Evolutionary conservation across 2,329 filamentous ascomycete species (phyloP).

Genomic region (Ceratocystis alfenasii): DNA sequence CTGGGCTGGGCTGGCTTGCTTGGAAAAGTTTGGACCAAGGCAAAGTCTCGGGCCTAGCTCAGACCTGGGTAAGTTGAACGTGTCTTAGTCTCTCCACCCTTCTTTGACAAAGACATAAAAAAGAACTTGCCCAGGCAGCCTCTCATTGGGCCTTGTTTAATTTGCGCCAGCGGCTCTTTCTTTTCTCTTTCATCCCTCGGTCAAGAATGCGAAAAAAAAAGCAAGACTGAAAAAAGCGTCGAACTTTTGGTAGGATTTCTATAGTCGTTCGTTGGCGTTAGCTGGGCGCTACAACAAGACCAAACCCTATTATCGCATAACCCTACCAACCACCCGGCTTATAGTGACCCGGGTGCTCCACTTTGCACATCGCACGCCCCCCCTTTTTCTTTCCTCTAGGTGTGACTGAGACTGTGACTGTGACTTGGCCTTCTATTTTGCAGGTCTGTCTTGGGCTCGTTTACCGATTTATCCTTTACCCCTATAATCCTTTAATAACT

Average conservation of each 20-base stretch:
- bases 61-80: background rate
- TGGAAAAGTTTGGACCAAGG: background rate
- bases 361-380: conserved; percentile 6
- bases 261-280: background rate
- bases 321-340: conserved; percentile 8
- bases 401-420: background rate
- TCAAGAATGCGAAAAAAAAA: background rate
- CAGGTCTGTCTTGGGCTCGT: conserved; percentile 1
- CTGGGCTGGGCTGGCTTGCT: background rate
- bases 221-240: background rate
- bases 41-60: background rate
- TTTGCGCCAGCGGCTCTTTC: background rate
- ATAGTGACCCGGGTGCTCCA: background rate
- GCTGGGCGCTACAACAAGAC: no score
- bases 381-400: background rate
- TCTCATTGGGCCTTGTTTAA: background rate
- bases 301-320: background rate
- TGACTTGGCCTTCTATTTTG: no score
- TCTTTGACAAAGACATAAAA: background rate
- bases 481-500: conserved; percentile 12
- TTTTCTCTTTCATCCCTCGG: background rate
- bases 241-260: background rate
- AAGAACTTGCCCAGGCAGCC: background rate
- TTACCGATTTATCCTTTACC: conserved; percentile 4
- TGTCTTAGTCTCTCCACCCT: background rate